Conservation (phyloP, 257 asterid species). For the Marsdenia floribunda region DNA sequence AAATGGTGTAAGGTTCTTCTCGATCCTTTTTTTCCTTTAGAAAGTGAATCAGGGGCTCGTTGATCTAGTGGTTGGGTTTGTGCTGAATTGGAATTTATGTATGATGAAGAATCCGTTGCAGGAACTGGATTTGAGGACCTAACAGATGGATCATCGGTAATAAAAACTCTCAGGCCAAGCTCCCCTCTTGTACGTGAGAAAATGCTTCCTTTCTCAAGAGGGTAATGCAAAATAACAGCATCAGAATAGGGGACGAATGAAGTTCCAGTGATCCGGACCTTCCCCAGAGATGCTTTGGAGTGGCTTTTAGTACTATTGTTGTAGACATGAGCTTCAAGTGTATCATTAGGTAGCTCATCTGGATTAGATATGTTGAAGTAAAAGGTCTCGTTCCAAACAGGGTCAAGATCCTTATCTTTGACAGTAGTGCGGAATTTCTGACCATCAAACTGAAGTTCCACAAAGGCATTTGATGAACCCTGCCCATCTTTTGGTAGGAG, state of each 20-base stretch:
- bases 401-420: constrained; percentile 78
- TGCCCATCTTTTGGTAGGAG: constrained; percentile 78
- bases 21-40: constrained; percentile 37
- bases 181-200: constrained; percentile 75
- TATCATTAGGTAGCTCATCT: constrained; percentile 37
- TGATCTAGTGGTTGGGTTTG: constrained; percentile 25
- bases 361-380: constrained; percentile 63
- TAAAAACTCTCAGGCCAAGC: constrained; percentile 66
- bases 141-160: constrained; percentile 57
- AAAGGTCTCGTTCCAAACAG: constrained; percentile 76
- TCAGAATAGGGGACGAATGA: constrained; percentile 65
- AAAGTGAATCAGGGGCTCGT: constrained; percentile 17
- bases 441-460: constrained; percentile 71
- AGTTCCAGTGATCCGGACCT: constrained; percentile 51
- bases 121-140: constrained; percentile 43
- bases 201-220: constrained; percentile 60
- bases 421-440: constrained; percentile 77
- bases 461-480: constrained; percentile 68
- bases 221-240: constrained; percentile 73
- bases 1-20: constrained; percentile 45
- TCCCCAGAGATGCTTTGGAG: constrained; percentile 70
- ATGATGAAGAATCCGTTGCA: constrained; percentile 38
- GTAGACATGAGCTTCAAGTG: constrained; percentile 75
- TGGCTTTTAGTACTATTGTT: constrained; percentile 30
- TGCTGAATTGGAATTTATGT: constrained; percentile 28